These are phyloP conservation scores for Hypoxylon cercidicola DNA, from an alignment of 495 filamentous ascomycete species.

Conservation along the genomic window DNA sequence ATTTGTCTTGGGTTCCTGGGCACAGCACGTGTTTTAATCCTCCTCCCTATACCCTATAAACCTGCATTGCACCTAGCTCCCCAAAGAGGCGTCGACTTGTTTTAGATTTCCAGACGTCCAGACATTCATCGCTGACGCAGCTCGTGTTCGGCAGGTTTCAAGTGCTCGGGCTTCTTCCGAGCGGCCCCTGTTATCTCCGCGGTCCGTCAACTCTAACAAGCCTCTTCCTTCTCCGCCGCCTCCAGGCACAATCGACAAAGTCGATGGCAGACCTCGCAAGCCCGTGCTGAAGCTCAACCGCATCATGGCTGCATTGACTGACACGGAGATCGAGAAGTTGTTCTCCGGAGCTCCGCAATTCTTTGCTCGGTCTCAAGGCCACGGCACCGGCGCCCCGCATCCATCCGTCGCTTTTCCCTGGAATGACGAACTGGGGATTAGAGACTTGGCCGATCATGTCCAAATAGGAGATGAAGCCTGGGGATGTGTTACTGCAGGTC, in stretches of 20 bases:
- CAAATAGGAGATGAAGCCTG: slow-evolving; percentile 67
- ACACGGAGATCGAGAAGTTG: slow-evolving; percentile 71
- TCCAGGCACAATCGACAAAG: slow-evolving; percentile 55
- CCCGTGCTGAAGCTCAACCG: slow-evolving; percentile 59
- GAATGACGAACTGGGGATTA: slow-evolving; percentile 70
- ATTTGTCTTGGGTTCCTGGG: slow-evolving; percentile 27
- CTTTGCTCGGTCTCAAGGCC: slow-evolving; percentile 65
- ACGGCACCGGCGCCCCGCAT: slow-evolving; percentile 64
- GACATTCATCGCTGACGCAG: slow-evolving; percentile 9
- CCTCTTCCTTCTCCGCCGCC: slow-evolving; percentile 63
- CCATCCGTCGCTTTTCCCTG: slow-evolving; percentile 76
- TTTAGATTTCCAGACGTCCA: not conserved
- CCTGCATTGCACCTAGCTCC: no score
- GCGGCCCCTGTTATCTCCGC: slow-evolving; percentile 48
- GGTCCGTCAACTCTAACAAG: slow-evolving; percentile 59
- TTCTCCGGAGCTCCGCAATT: slow-evolving; percentile 85
- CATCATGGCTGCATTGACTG: slow-evolving; percentile 67
- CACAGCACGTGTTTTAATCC: slow-evolving; percentile 28
- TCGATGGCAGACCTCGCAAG: slow-evolving; percentile 49
- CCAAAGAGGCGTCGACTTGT: not conserved
- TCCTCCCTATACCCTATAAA: no score
- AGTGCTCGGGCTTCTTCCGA: slow-evolving; percentile 38
- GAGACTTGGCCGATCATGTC: slow-evolving; percentile 70
- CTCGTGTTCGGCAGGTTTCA: slow-evolving; percentile 32
- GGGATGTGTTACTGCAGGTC: slow-evolving; percentile 61